Evolutionary conservation across 495 filamentous ascomycete genomes (phyloP).

Genomic region (Podospora tetraspora): DNA sequence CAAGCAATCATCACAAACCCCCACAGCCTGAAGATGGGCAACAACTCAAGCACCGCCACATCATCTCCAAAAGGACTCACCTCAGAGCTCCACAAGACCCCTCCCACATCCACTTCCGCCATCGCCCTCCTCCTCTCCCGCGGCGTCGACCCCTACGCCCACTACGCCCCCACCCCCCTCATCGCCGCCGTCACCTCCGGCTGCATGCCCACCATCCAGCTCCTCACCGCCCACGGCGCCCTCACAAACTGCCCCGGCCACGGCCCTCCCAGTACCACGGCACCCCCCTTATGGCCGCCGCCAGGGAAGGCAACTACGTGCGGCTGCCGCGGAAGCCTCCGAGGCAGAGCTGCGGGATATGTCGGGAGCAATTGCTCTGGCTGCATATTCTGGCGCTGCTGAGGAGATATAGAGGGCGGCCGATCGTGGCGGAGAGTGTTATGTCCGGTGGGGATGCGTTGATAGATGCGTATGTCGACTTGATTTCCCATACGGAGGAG

Average conservation of each 20-base stretch:
- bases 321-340: not conserved
- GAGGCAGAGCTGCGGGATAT: not conserved
- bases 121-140: not conserved
- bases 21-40: not conserved
- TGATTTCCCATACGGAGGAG: not conserved
- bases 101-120: not conserved
- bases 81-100: not conserved
- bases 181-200: not conserved
- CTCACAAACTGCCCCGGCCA: not conserved
- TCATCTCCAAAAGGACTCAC: not conserved
- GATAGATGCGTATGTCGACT: conserved; percentile 1
- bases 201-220: not conserved
- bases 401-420: not conserved
- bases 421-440: not conserved
- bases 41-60: not conserved
- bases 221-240: not conserved
- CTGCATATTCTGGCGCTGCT: not conserved
- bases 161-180: not conserved
- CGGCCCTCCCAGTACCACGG: not conserved
- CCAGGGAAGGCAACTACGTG: not conserved
- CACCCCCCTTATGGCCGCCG: not conserved
- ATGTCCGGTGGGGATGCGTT: not conserved
- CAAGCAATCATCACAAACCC: not conserved
- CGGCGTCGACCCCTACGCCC: not conserved
- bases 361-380: not conserved